Base-by-base conservation (phyloP, 768 basidiomycete genomes). In the Brasilioporus rufonigricans region DNA sequence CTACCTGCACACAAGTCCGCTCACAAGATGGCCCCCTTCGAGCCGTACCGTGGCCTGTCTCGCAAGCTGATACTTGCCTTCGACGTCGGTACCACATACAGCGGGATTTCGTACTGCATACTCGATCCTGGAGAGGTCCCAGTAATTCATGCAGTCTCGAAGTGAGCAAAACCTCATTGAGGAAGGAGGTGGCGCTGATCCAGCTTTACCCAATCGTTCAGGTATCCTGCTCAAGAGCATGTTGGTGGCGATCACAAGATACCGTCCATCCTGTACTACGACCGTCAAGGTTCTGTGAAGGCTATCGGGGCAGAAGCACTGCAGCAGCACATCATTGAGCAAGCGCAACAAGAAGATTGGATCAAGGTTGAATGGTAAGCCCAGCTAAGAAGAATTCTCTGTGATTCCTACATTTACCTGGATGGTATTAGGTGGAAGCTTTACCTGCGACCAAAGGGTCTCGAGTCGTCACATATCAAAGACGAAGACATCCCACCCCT, bases 221-320 rank as follows among this genome's bases (percentile, higher is more conserved):
- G 80, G 52, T 80, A 74, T 52, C 81, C 78, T 6, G 75, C 73
- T 1, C 78, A 78, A 56, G 75, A 77, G n/a, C 67, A 73, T 4
- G 66, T 73, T 18, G 75, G 75, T 3, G 75, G 77, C 8, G 74
- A 79, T 49, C 74, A 73, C 24, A 82, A 80, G n/a, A n/a, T n/a
- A n/a, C n/a, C n/a, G n/a, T n/a, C n/a, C n/a, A n/a, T n/a, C n/a
- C n/a, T n/a, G n/a, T 78, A 77, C 52, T 82, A 82, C 54, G 79
- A 80, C 53, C 52, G 60, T 14, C 53, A 68, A 23, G 79, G 78
- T 2, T 26, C 39, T 0, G 65, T 75, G 3, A 70, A 62, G 36
- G 80, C 79, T 0, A 65, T 74, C 5, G 80, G 80, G 0, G 78
- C 77, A 0, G 78, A 79, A 33, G 47, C 41, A 8, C 11, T 44